These are phyloP conservation scores for Aspergillus pseudoviridinutans DNA, from an alignment of 2,329 filamentous ascomycete species.

Conservation along the genomic window DNA sequence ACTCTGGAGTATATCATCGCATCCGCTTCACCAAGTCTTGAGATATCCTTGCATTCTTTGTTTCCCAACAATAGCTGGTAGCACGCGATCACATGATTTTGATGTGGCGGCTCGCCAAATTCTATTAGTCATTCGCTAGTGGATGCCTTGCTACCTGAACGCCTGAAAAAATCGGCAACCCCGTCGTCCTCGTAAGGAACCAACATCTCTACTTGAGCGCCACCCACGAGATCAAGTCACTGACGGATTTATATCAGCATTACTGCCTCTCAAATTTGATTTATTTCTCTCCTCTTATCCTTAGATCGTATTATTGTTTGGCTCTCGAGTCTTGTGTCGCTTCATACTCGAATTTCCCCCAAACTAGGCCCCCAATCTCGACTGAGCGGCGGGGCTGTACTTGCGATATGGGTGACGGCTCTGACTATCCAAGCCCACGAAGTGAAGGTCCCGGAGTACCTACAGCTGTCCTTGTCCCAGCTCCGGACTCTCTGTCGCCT, in stretches of 20 bases:
- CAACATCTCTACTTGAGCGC: constrained; percentile 5
- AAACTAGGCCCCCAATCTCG: constrained; percentile 18
- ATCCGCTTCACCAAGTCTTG: neutral
- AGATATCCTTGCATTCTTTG: neutral
- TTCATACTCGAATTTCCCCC: constrained; percentile 9
- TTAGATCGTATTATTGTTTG: neutral
- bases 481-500: constrained; percentile 31
- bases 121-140: constrained; percentile 17
- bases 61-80: neutral
- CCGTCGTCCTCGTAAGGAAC: constrained; percentile 14
- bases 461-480: constrained; percentile 32
- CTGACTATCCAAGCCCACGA: constrained; percentile 42
- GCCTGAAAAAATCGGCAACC: constrained; percentile 25
- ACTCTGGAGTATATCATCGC: neutral
- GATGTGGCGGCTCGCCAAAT: constrained; percentile 18
- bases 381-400: constrained; percentile 28
- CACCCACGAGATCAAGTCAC: constrained; percentile 7
- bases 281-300: neutral
- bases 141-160: constrained; percentile 25
- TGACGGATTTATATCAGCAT: constrained; percentile 6
- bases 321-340: neutral
- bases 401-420: constrained; percentile 39
- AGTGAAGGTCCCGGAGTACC: constrained; percentile 38
- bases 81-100: neutral
- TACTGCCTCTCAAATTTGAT: neutral